A percentile compares a stretch with the other conserved stretches of the same genome.
Conservation (phyloP, 352 stramenopile species). For the Globisporangium spiculum region DNA sequence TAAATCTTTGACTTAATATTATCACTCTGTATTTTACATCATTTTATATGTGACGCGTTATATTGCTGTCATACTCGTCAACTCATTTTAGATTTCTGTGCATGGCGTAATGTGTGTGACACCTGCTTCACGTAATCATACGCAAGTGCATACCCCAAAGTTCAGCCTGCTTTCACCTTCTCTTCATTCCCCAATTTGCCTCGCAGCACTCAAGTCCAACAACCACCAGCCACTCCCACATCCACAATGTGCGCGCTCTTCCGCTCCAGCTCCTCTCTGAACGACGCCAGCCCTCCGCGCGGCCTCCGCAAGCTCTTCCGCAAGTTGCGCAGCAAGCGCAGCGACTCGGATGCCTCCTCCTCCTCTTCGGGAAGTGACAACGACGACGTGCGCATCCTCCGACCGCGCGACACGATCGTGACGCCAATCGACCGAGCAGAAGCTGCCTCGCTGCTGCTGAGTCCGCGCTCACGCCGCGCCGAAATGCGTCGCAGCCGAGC, state of each 20-base stretch:
- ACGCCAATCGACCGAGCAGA: conserved; percentile 19
- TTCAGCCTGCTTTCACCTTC: background rate
- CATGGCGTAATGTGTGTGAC: background rate
- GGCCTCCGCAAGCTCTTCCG: conserved; percentile 24
- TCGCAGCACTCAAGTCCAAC: background rate
- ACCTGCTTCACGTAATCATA: background rate
- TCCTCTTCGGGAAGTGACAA: background rate
- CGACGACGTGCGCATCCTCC: conserved; percentile 30
- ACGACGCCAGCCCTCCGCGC: conserved; percentile 19
- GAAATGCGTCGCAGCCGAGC: conserved; percentile 10
- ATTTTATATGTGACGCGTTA: too few species aligned
- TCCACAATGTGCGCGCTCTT: conserved; percentile 33
- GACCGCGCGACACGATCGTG: conserved; percentile 38
- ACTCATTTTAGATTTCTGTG: too few species aligned
- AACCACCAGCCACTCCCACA: background rate
- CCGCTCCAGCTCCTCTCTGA: conserved; percentile 14
- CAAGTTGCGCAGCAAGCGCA: conserved; percentile 10
- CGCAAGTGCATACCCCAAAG: background rate
- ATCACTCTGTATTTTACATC: too few species aligned
- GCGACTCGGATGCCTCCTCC: background rate
- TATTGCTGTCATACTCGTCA: too few species aligned
- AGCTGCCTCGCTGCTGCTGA: background rate
- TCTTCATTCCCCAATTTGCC: conserved; percentile 10
- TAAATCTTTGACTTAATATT: too few species aligned
- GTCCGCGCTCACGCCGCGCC: conserved; percentile 1